Evolutionary conservation across 306 rosid genomes (phyloP), one percentile per base, ranked within the genome.

Genomic region (Albizia julibrissin): DNA sequence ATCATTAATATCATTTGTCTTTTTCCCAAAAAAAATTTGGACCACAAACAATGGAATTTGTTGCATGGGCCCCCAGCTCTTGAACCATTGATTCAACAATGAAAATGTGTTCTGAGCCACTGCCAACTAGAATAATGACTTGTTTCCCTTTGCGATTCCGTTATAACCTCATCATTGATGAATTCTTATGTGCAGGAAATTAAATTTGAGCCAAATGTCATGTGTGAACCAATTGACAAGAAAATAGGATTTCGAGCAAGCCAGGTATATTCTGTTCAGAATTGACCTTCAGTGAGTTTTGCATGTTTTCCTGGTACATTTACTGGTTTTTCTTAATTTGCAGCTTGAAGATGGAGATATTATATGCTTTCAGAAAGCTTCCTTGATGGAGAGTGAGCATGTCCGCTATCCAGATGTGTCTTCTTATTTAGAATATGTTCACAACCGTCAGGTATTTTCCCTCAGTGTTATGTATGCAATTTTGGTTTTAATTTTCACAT

Each of bases 331-430:
- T 37, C 74, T 81, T 43, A 78, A 47, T 81, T 69, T 70, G 72
- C 88, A 94, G 98, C 90, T 94, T 73, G 97, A 93, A 86, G 98
- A 94, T 85, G 98, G 98, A 64, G 98, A 94, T 82, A 91, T 94
- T 81, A 80, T 94, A 47, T 94, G 97, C 88, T 91, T 89, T 82
- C 98, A 94, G 83, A 94, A 94, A 82, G 85, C 92, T 73, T 78
- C 85, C 74, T 75, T 86, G 34, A 79, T 76, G 81, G 97, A 92
- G 72, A 87, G 67, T 77, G 89, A 89, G 39, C 92, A 80, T 61
- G 76, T 64, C 27, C 97, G 94, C 75, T 94, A 89, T 84, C 89
- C 97, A 8, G 98, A 92, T 6, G 98, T 93, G 74, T 94, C 98
- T 65, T 94, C 97, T 26, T 94, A 92, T 92, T 83, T 94, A 87